Percentiles rank a stretch among this genome's conserved stretches.
These are phyloP conservation scores for Aureobasidium sp. DNA, from an alignment of 2,329 filamentous ascomycete species.

Conservation along the genomic window DNA sequence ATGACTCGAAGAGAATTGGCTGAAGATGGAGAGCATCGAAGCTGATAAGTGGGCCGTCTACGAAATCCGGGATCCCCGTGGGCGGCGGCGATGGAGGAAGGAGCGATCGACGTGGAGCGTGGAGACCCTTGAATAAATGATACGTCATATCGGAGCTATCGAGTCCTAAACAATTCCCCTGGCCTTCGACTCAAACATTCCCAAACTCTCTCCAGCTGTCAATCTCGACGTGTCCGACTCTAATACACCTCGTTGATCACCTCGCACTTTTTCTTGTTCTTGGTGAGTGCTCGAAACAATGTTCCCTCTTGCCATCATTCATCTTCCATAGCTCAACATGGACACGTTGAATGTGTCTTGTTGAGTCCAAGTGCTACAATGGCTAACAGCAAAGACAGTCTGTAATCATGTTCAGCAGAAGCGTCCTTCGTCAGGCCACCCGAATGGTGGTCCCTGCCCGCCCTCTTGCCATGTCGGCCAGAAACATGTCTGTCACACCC, in stretches of 20 bases:
- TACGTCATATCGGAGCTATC: not conserved
- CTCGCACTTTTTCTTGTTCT: not conserved
- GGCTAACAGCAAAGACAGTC: not conserved
- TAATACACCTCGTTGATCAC: not conserved
- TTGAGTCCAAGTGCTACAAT: not conserved
- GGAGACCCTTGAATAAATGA: not conserved
- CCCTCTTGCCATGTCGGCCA: conserved; percentile 7
- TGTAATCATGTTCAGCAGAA: conserved; percentile 25
- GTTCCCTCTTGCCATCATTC: not conserved
- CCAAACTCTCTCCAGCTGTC: not conserved
- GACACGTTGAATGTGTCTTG: not conserved
- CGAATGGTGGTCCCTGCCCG: conserved; percentile 21
- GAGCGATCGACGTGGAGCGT: not conserved
- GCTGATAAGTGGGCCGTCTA: too few species aligned
- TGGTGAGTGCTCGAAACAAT: not conserved
- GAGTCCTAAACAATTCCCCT: conserved; percentile 8
- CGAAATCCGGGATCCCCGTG: not conserved
- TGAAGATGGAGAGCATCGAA: not conserved
- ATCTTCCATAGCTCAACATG: not conserved
- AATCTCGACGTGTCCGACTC: not conserved
- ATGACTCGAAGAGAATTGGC: not conserved
- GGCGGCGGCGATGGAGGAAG: not conserved
- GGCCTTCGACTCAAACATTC: not conserved
- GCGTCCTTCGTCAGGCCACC: conserved; percentile 26
- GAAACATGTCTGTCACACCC: conserved; percentile 5